Conservation (phyloP, 768 basidiomycete genomes). For the Mycena haematopus region DNA sequence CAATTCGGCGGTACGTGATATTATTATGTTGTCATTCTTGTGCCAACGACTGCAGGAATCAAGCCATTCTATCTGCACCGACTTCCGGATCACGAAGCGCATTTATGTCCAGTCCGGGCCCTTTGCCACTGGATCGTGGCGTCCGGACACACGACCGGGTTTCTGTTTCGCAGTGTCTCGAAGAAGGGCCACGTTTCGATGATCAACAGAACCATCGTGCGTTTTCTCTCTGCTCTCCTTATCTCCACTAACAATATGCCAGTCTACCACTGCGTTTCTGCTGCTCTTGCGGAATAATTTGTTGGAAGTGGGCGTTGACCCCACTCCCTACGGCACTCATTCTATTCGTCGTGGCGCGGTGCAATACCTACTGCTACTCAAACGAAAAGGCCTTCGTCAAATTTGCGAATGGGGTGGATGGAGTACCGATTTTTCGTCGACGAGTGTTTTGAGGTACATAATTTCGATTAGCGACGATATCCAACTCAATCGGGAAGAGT, state of each 20-base stretch:
- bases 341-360: slow-evolving; percentile 48
- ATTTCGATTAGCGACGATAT: slow-evolving; percentile 47
- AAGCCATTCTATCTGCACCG: slow-evolving; percentile 37
- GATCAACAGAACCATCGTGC: slow-evolving; percentile 33
- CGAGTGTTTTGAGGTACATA: slow-evolving; percentile 49
- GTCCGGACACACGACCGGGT: slow-evolving; percentile 35
- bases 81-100: slow-evolving; percentile 33
- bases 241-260: not conserved
- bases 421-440: slow-evolving; percentile 44
- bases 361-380: slow-evolving; percentile 41
- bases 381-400: slow-evolving; percentile 39
- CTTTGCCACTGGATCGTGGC: slow-evolving; percentile 38
- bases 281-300: slow-evolving; percentile 47
- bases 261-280: slow-evolving; percentile 44
- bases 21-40: too few species aligned
- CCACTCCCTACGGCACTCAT: slow-evolving; percentile 45
- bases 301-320: slow-evolving; percentile 45
- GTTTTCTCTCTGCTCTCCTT: not conserved
- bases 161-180: slow-evolving; percentile 40
- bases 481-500: slow-evolving; percentile 39
- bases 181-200: slow-evolving; percentile 34
- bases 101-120: slow-evolving; percentile 43
- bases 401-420: slow-evolving; percentile 56
- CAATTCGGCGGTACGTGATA: slow-evolving; percentile 35
- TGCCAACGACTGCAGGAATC: slow-evolving; percentile 30